Percentiles rank a stretch among this genome's conserved stretches.
Evolutionary conservation across 1,284 basidiomycete genomes (phyloP).

Genomic region (Golubevia pallescens): DNA sequence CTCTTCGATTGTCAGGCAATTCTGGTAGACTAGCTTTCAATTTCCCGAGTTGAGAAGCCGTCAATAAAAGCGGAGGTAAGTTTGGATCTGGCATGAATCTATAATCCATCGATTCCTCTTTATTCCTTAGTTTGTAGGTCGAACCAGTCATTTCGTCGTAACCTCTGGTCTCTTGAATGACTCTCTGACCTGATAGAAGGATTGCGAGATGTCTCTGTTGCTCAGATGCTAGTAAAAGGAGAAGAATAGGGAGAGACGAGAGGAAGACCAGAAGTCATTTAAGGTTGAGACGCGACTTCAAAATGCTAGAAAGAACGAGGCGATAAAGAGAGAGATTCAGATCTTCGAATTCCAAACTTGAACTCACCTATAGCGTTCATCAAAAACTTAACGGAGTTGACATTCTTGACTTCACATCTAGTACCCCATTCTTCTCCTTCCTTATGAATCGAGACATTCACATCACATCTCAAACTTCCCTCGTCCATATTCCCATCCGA

Average conservation of each 20-base stretch:
- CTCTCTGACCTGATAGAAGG: conserved; percentile 67
- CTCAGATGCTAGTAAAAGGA: too few relatives aligned
- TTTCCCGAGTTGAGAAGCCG: too few relatives aligned
- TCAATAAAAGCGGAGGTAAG: conserved; percentile 75
- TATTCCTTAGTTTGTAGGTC: conserved; percentile 82
- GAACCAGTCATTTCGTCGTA: conserved; percentile 82
- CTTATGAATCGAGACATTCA: conserved; percentile 78
- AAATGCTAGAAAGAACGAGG: conserved; percentile 10
- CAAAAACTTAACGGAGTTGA: conserved; percentile 89
- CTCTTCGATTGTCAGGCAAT: conserved; percentile 75
- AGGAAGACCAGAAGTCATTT: too few relatives aligned
- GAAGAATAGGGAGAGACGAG: too few relatives aligned
- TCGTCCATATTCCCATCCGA: conserved; percentile 98
- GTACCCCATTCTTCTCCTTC: conserved; percentile 75
- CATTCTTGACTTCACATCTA: conserved; percentile 95
- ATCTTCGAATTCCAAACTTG: too few relatives aligned
- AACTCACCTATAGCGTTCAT: conserved; percentile 82
- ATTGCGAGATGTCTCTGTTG: conserved; percentile 75
- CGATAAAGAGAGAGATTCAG: not conserved
- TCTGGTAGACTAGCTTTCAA: too few relatives aligned
- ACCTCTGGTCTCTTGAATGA: conserved; percentile 87
- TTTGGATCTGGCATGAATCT: conserved; percentile 98
- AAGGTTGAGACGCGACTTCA: too few relatives aligned
- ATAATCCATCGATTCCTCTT: conserved; percentile 94
- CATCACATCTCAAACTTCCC: conserved; percentile 84